Conservation (phyloP, 2,329 filamentous ascomycete genomes). For the Fusarium napiforme region DNA sequence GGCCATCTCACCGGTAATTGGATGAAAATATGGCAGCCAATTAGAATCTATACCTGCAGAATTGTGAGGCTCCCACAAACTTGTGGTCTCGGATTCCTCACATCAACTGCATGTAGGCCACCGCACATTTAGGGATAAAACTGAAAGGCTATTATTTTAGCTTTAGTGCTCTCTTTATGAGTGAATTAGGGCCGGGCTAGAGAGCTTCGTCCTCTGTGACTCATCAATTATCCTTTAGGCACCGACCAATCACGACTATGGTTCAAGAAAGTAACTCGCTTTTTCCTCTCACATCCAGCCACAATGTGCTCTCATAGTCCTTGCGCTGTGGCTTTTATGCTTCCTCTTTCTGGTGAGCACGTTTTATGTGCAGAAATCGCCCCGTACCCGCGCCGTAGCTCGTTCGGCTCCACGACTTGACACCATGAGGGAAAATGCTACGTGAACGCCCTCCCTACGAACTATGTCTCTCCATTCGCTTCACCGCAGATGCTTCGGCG, state of each 20-base stretch:
- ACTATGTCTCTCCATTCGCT: too few species aligned
- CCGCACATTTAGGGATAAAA: not conserved
- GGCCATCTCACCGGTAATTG: conserved; percentile 30
- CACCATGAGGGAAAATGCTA: too few species aligned
- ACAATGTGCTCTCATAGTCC: too few species aligned
- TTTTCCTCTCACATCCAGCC: not conserved
- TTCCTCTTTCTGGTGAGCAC: not conserved
- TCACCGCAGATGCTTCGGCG: fast-evolving
- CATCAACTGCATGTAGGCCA: not conserved
- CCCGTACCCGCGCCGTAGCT: not conserved
- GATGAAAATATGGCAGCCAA: fast-evolving
- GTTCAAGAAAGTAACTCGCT: not conserved
- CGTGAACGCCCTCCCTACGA: not conserved
- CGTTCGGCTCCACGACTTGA: too few species aligned
- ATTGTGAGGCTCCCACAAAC: fast-evolving
- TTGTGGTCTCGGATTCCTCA: not conserved
- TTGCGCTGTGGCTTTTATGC: fast-evolving
- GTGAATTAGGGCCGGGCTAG: fast-evolving
- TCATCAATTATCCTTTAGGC: not conserved
- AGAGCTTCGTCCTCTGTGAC: too few species aligned
- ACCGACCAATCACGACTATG: not conserved
- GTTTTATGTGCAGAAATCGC: fast-evolving
- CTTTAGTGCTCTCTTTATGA: fast-evolving
- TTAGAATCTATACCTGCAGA: fast-evolving
- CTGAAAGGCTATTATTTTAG: not conserved